A percentile compares a stretch with the other conserved stretches of the same genome.
Evolutionary conservation across 345 rosid genomes (phyloP).

Genomic region (Leavenworthia alabamica): DNA sequence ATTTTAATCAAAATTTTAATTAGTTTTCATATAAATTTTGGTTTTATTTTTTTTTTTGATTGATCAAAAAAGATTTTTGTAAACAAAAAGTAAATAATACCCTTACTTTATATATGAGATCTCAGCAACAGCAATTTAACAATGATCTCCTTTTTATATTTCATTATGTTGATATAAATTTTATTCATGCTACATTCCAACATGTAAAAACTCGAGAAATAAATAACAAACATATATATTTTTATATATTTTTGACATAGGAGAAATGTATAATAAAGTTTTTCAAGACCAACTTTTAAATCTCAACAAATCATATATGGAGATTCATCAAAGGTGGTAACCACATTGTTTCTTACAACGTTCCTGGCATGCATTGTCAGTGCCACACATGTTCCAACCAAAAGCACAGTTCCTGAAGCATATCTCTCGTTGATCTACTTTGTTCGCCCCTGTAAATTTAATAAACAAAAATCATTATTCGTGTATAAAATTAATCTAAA

Average conservation of each 20-base stretch:
- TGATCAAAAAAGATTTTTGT: no score
- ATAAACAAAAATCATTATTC: background rate
- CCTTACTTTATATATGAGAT: background rate
- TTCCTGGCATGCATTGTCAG: background rate
- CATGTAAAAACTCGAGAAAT: background rate
- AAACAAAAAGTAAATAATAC: no score
- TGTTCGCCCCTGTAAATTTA: background rate
- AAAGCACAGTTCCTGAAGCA: constrained; percentile 1
- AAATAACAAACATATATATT: background rate
- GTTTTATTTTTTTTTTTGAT: no score
- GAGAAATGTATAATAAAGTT: background rate
- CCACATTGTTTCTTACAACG: constrained; percentile 2
- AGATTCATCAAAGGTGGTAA: background rate
- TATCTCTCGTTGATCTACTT: background rate
- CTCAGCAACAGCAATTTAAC: background rate
- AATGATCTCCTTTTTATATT: background rate
- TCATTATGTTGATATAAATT: background rate
- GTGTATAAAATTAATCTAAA: background rate
- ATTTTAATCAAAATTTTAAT: no score
- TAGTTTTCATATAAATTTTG: no score
- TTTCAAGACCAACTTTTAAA: background rate
- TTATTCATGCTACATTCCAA: background rate
- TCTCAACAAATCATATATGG: constrained; percentile 4
- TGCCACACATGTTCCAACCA: constrained; percentile 8
- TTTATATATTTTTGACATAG: background rate